Evolutionary conservation across 164 flowering plant genomes (phyloP), one percentile per base, ranked within the genome.

Genomic region (Warburgia ugandensis): DNA sequence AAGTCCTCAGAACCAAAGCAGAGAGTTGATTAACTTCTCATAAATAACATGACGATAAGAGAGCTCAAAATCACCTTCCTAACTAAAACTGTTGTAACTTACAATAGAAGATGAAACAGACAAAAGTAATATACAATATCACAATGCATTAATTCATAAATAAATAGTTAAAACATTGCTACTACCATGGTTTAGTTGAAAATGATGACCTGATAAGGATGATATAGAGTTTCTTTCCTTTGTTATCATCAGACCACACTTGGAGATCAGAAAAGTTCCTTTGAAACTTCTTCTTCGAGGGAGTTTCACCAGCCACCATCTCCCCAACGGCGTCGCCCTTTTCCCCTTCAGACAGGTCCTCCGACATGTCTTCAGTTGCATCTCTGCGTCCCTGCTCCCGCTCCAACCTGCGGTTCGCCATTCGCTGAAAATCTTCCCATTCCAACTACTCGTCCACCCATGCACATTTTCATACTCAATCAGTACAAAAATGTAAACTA

Each of bases 281-380:
- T 33, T 82, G 85, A 57, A 77, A 72, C 54, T 49, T 71, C 32
- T 64, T 73, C 65, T 62, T 74, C 8, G 94, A n/a, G n/a, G n/a
- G 94, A 20, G 91, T 76, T 32, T 79, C 86, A 35, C 56, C 46
- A 30, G 37, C 63, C 22, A 59, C 3, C 42, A 69, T 23, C 65
- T 81, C 92, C 29, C 77, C 87, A 9, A 74, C 1, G 1, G 44
- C 52, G 48, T 85, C 97, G 21, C 88, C 95, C 54, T 69, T 86
- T 64, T 89, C 97, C 16, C 77, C 79, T 61, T 82, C 89, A 1
- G 89, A 82, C 48, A 79, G 56, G 52, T 82, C 89, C 48, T 82
- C 89, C 0, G 81, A 79, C 94, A 89, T 77, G 62, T 89, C 97
- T 35, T 89, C 97, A 0, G 90, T 83, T 8, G 75, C 94, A 68